phyloP scores from a whole-genome alignment of 192 early-diverging fungal genomes.

The Pilaira anomala region DNA sequence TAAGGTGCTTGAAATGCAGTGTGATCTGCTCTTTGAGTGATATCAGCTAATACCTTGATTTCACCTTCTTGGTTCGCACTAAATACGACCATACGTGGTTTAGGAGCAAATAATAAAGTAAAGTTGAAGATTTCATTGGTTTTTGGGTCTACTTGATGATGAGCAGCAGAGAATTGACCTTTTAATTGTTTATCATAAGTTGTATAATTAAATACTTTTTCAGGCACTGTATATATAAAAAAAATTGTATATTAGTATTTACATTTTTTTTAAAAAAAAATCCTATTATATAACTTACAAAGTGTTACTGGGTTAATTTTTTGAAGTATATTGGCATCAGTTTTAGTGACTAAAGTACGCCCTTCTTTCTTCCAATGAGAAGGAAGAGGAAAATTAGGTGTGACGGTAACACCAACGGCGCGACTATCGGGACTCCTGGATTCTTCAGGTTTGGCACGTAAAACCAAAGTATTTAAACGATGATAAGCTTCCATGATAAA shows the following conservation, averaged over 20 bases:
- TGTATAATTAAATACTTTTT: not conserved
- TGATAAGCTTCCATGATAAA: not conserved
- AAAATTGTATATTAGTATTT: constrained; percentile 11
- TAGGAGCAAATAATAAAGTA: constrained; percentile 10
- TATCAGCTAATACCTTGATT: constrained; percentile 13
- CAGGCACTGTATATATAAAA: not conserved
- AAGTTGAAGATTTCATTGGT: constrained; percentile 27
- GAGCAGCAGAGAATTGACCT: constrained; percentile 21
- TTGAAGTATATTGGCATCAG: constrained; percentile 35
- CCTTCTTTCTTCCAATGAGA: not conserved
- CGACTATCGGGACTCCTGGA: too few species aligned
- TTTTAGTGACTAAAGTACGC: constrained; percentile 30
- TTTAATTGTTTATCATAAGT: not conserved
- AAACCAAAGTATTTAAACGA: not conserved
- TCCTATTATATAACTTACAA: constrained; percentile 21
- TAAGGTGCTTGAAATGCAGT: constrained; percentile 36
- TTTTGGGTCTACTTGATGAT: constrained; percentile 25
- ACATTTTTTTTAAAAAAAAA: constrained; percentile 7
- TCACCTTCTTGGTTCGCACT: constrained; percentile 9
- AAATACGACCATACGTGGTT: constrained; percentile 14
- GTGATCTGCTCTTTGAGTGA: constrained; percentile 15
- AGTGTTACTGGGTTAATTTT: constrained; percentile 29
- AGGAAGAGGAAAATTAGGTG: constrained; percentile 34
- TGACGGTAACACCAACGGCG: constrained; percentile 25
- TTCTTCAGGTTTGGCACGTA: too few species aligned